A percentile compares a stretch with the other conserved stretches of the same genome.
These are phyloP conservation scores for Pichia cephalocereana DNA, from an alignment of 805 yeast species.

Conservation along the genomic window DNA sequence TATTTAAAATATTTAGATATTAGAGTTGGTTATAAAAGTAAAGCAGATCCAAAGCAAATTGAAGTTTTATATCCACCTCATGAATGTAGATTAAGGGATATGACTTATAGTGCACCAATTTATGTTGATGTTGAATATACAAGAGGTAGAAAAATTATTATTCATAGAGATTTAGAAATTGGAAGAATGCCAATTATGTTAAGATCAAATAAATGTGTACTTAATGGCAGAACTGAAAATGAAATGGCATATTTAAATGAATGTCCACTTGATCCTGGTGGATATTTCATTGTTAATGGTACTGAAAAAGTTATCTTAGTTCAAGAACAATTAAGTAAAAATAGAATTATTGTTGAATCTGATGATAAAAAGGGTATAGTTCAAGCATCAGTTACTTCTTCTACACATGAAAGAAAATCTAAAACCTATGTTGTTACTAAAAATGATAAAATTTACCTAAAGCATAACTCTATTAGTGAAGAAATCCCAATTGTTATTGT, in stretches of 20 bases:
- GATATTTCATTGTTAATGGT: constrained; percentile 95
- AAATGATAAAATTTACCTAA: constrained; percentile 78
- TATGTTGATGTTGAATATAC: constrained; percentile 97
- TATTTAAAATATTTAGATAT: constrained; percentile 89
- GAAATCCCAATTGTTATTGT: constrained; percentile 92
- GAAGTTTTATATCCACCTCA: constrained; percentile 79
- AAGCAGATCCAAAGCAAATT: constrained; percentile 34
- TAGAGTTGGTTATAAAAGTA: constrained; percentile 75
- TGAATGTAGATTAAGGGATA: constrained; percentile 88
- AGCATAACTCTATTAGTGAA: constrained; percentile 92
- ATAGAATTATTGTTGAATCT: constrained; percentile 96
- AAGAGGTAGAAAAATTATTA: constrained; percentile 84
- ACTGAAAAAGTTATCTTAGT: constrained; percentile 95
- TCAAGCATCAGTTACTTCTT: constrained; percentile 95
- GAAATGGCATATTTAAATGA: constrained; percentile 87
- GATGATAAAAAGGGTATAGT: constrained; percentile 91
- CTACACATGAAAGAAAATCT: constrained; percentile 96
- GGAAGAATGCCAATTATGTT: constrained; percentile 99
- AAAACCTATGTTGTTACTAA: constrained; percentile 94
- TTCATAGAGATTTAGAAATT: constrained; percentile 84
- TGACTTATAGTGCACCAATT: constrained; percentile 92
- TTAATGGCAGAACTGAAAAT: constrained; percentile 66
- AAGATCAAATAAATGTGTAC: constrained; percentile 82
- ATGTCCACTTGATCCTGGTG: constrained; percentile 98
- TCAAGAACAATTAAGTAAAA: constrained; percentile 93